Base-by-base conservation (phyloP, 106 monocot genomes). In the Acorus calamus region DNA sequence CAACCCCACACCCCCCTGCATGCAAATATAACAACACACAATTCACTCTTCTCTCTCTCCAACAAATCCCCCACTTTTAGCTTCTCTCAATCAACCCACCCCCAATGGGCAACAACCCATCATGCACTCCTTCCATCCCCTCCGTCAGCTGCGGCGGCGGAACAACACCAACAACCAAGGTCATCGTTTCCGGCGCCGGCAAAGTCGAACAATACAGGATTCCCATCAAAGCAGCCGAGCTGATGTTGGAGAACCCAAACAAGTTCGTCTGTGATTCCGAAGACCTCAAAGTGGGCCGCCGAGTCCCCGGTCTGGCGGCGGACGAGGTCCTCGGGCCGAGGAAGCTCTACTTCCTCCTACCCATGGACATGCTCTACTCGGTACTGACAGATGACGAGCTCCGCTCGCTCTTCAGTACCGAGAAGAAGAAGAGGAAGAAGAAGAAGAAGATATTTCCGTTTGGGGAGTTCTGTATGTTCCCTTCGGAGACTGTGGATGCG, bases 381-480 rank as follows among this genome's bases (percentile, higher is more conserved):
- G 90, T 91, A 50, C 83, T 91, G 44, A 83, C 86, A 4, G 86
- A 86, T 14, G 86, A 91, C 59, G 90, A 91, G 72, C 73, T 83
- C 81, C 56, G 57, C 8, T 46, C 67, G 0, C 60, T 81, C 55
- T 62, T 75, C 3, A 3, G 50, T 8, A 56, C 69, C 14, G 50
- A 5, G 59, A 73, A 53, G 60, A 74, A 28, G 46, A 9, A 10
- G 3, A 55, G 13, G 14, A 46, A 49, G 4, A 64, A 55, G 41
- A 50, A 7, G 11, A 55, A 14, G 54, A 77, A 60, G 61, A 79
- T 79, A 4, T 49, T 83, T 58, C 79, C 82, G 5, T 69, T 76
- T 0, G 61, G 80, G 41, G 77, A 85, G n/a, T 71, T 84, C 52
- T 77, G 79, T 55, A 56, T 78, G 66, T 58, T 62, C 10, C 78